Evolutionary conservation across 352 stramenopile species (phyloP).

Genomic region (Globisporangium spiculum): DNA sequence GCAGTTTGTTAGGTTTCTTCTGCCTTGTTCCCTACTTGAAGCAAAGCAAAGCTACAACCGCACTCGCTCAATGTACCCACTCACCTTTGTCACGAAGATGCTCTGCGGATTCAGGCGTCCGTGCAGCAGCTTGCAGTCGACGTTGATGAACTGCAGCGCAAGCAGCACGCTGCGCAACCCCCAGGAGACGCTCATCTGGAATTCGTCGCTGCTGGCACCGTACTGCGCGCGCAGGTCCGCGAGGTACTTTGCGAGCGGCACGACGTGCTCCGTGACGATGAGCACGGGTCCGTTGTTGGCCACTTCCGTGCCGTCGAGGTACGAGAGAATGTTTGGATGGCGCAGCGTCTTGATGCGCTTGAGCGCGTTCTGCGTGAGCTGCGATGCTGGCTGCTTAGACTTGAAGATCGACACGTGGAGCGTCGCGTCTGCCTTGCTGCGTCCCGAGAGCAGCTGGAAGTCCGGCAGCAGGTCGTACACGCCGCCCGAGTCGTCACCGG

Average conservation of each 20-base stretch:
- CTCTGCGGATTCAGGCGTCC: constrained; percentile 87
- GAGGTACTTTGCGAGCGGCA: constrained; percentile 88
- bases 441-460: constrained; percentile 85
- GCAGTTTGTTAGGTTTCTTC: neutral
- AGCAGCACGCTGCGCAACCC: constrained; percentile 91
- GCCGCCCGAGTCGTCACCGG: constrained; percentile 32
- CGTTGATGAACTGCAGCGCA: constrained; percentile 92
- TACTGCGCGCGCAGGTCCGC: constrained; percentile 65
- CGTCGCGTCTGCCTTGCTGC: constrained; percentile 76
- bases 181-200: constrained; percentile 90
- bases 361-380: constrained; percentile 90
- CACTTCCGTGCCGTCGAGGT: constrained; percentile 77
- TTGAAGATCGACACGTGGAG: constrained; percentile 92
- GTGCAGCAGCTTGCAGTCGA: constrained; percentile 93
- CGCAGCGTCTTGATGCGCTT: constrained; percentile 91
- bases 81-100: constrained; percentile 92
- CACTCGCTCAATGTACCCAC: neutral
- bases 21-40: neutral
- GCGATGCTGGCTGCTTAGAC: constrained; percentile 69
- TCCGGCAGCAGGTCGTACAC: constrained; percentile 66
- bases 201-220: constrained; percentile 55
- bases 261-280: constrained; percentile 94
- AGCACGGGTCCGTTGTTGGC: constrained; percentile 85
- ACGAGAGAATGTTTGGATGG: constrained; percentile 93
- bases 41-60: neutral